These are phyloP conservation scores for Apiospora kogelbergensis DNA, from an alignment of 2,329 filamentous ascomycete species.

Conservation along the genomic window DNA sequence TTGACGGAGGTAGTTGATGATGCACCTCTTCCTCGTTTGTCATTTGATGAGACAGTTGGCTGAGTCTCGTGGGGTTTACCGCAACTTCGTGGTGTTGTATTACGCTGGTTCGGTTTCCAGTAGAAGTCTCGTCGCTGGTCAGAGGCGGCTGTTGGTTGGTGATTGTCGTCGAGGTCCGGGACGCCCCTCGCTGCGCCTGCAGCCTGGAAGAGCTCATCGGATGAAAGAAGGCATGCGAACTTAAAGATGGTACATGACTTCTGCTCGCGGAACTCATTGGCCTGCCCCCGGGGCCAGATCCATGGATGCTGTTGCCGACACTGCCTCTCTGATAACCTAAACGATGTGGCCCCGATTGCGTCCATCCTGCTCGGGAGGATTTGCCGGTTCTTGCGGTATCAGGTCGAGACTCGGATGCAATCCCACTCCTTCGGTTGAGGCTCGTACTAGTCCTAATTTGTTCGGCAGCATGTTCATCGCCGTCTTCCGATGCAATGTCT, in stretches of 20 bases:
- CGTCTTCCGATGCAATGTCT: constrained; percentile 60
- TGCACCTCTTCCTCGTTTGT: constrained; percentile 51
- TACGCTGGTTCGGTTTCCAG: constrained; percentile 45
- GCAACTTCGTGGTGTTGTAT: constrained; percentile 57
- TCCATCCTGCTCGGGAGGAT: constrained; percentile 50
- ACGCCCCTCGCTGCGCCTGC: constrained; percentile 77
- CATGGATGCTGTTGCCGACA: constrained; percentile 41
- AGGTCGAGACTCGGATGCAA: constrained; percentile 51
- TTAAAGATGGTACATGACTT: constrained; percentile 86
- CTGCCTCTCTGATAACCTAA: constrained; percentile 46
- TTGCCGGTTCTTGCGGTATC: constrained; percentile 54
- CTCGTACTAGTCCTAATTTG: constrained; percentile 28
- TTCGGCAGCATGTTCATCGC: constrained; percentile 38
- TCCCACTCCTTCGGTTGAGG: constrained; percentile 38
- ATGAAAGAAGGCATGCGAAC: constrained; percentile 88
- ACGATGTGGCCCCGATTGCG: constrained; percentile 56
- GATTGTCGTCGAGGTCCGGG: constrained; percentile 41
- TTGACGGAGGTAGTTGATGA: constrained; percentile 59
- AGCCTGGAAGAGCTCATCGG: constrained; percentile 96
- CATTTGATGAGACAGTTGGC: constrained; percentile 31
- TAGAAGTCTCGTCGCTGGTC: constrained; percentile 27
- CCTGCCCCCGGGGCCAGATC: constrained; percentile 45
- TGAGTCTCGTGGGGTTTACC: constrained; percentile 36
- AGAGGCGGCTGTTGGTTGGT: constrained; percentile 32
- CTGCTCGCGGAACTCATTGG: constrained; percentile 70